phyloP scores from a whole-genome alignment of 1,284 basidiomycete genomes.

The Fomitopsis palustris region DNA sequence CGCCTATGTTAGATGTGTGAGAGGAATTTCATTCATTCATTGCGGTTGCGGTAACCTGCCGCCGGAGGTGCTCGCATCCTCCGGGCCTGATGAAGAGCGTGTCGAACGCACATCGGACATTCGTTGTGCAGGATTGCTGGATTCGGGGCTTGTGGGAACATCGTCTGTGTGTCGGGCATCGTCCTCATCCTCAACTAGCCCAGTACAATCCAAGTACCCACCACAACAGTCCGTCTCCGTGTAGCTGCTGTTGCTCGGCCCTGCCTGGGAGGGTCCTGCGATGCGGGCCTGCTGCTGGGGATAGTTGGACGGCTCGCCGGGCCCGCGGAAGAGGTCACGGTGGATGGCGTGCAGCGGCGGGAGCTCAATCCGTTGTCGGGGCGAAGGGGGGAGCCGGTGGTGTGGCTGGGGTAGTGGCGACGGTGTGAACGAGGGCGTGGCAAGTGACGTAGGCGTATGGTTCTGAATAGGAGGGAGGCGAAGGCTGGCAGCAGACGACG shows the following conservation, averaged over 20 bases:
- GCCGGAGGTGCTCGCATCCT: neutral
- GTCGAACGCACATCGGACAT: constrained; percentile 28
- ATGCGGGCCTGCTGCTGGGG: constrained; percentile 3
- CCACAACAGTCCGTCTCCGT: constrained; percentile 37
- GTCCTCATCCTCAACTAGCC: constrained; percentile 36
- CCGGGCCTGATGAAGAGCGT: constrained; percentile 18
- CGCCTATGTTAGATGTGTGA: neutral
- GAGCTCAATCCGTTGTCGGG: constrained; percentile 22
- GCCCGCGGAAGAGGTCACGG: constrained; percentile 13
- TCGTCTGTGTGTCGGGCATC: constrained; percentile 22
- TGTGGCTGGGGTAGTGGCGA: constrained; percentile 18
- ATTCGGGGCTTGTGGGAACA: constrained; percentile 7
- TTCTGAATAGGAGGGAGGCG: constrained; percentile 24
- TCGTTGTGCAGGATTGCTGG: constrained; percentile 14
- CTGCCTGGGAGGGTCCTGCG: neutral
- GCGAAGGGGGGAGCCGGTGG: constrained; percentile 23
- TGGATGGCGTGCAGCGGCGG: constrained; percentile 20
- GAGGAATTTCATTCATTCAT: neutral
- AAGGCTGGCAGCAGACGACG: constrained; percentile 10
- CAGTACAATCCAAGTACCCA: constrained; percentile 45
- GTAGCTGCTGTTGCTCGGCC: constrained; percentile 1
- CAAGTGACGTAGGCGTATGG: constrained; percentile 33
- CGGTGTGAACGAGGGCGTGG: constrained; percentile 23
- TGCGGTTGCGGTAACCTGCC: constrained; percentile 3
- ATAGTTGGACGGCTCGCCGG: constrained; percentile 13